Conservation (phyloP, 2,329 filamentous ascomycete genomes). For the Plectosphaerella sp. region DNA sequence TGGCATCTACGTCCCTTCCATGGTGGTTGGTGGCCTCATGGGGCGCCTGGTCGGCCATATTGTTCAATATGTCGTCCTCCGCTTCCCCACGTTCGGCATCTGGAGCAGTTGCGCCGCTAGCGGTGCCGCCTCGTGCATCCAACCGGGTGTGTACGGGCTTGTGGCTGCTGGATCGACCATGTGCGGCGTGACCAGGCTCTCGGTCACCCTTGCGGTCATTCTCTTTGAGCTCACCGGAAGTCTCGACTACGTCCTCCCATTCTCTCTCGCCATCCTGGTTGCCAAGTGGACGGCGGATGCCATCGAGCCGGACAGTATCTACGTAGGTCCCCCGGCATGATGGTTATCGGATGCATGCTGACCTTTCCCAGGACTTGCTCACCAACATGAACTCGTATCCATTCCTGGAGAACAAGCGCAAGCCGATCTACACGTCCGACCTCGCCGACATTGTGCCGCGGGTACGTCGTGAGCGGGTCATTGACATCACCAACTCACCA, state of each 20-base stretch:
- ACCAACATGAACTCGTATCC: conserved; percentile 98
- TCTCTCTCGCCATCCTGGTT: conserved; percentile 85
- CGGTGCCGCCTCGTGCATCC: conserved; percentile 77
- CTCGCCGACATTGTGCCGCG: conserved; percentile 82
- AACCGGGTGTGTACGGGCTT: conserved; percentile 93
- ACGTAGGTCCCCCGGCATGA: conserved; percentile 45
- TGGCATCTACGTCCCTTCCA: conserved; percentile 96
- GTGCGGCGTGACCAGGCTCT: conserved; percentile 93
- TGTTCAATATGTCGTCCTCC: conserved; percentile 75
- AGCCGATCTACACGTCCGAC: conserved; percentile 84
- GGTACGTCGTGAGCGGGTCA: conserved; percentile 69
- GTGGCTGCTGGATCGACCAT: conserved; percentile 95
- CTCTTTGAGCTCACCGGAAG: conserved; percentile 94
- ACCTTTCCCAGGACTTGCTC: conserved; percentile 63
- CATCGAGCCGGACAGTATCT: conserved; percentile 90
- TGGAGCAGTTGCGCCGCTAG: conserved; percentile 71
- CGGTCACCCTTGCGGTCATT: conserved; percentile 90
- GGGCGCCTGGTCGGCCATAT: conserved; percentile 83
- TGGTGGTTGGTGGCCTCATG: conserved; percentile 94
- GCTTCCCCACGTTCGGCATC: conserved; percentile 64
- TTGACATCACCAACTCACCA: conserved; percentile 82
- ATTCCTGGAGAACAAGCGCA: conserved; percentile 93
- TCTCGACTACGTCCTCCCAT: conserved; percentile 90
- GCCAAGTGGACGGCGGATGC: conserved; percentile 99
- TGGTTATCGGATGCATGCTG: conserved; percentile 12